Evolutionary conservation across 306 rosid genomes (phyloP).

Genomic region (Acmispon strigosus): DNA sequence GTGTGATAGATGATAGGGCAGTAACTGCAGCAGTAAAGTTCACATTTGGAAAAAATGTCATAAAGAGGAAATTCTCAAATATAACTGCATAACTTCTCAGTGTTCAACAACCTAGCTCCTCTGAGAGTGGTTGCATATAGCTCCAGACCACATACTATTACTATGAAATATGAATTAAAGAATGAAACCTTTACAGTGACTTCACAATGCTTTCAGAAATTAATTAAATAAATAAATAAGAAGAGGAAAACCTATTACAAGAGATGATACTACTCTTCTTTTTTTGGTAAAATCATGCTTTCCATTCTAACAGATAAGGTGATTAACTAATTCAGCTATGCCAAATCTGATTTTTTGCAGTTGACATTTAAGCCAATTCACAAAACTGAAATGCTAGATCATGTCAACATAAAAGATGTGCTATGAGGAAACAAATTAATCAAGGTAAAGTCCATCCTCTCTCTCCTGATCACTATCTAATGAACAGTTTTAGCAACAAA

Average conservation of each 20-base stretch:
- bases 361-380: too few species aligned
- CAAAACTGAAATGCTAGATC: too few species aligned
- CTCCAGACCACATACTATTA: too few species aligned
- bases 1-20: conserved; percentile 22
- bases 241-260: too few species aligned
- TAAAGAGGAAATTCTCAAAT: background rate
- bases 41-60: background rate
- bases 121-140: too few species aligned
- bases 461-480: background rate
- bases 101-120: background rate
- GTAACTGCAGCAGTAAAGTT: conserved; percentile 20
- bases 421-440: too few species aligned
- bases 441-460: background rate
- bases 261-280: too few species aligned
- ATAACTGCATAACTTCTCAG: background rate
- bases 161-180: background rate
- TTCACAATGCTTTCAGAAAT: background rate
- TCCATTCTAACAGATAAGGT: too few species aligned
- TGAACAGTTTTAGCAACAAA: background rate
- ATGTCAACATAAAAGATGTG: too few species aligned
- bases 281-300: too few species aligned
- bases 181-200: background rate
- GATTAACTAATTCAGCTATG: too few species aligned
- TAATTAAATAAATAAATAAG: background rate
- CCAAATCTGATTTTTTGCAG: too few species aligned